phyloP scores from a whole-genome alignment of 345 rosid genomes.

The Firmiana major region DNA sequence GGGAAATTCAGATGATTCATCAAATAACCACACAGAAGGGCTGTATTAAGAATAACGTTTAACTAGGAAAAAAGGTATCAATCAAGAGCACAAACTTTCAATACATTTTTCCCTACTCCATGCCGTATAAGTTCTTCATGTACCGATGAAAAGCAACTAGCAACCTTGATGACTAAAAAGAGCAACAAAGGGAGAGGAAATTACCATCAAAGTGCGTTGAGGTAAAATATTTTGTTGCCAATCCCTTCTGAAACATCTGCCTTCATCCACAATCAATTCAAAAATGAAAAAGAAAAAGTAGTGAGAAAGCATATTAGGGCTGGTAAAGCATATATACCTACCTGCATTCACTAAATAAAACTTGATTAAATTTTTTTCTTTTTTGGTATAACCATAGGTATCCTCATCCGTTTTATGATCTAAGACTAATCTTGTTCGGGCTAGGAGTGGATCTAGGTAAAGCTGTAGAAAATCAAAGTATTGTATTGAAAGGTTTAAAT shows the following conservation, averaged over 20 bases:
- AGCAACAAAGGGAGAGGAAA: conserved; percentile 18
- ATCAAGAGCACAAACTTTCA: neutral
- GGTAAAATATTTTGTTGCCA: conserved; percentile 23
- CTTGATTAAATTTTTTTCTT: no score
- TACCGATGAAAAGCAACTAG: neutral
- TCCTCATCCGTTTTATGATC: no score
- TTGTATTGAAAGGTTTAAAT: no score
- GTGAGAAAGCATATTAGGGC: conserved; percentile 6
- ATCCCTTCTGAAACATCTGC: conserved; percentile 60
- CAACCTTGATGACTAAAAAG: conserved; percentile 5
- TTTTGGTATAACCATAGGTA: no score
- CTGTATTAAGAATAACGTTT: neutral
- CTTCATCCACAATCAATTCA: conserved; percentile 54
- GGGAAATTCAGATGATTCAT: neutral
- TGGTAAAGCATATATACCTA: neutral
- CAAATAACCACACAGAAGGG: neutral
- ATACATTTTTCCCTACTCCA: neutral
- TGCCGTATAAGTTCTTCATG: neutral
- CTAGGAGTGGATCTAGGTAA: no score
- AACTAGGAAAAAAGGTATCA: neutral
- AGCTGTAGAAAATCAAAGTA: no score
- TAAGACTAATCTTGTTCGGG: no score
- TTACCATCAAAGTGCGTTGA: conserved; percentile 41
- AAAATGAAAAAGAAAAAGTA: conserved; percentile 29
- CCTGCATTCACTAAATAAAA: neutral